phyloP scores from a whole-genome alignment of 441 rosid genomes.

The Bocquillonia castaneifolia region DNA sequence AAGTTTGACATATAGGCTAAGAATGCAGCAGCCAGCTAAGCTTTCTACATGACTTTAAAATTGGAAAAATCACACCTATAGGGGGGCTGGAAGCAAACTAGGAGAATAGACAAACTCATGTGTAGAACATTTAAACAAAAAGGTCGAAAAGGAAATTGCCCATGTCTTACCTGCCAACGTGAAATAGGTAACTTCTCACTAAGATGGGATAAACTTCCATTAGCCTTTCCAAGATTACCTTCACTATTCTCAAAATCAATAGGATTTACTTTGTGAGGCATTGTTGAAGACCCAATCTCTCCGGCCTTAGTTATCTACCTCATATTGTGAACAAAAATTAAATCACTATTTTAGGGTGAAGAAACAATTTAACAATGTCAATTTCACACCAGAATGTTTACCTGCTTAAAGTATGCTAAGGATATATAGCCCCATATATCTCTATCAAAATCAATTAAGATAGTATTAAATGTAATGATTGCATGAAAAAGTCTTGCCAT shows the following conservation, averaged over 20 bases:
- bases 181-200: conserved; percentile 81
- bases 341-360: neutral
- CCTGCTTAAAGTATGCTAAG: conserved; percentile 83
- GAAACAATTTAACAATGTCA: neutral
- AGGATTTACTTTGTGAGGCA: conserved; percentile 99
- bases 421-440: conserved; percentile 93
- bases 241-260: conserved; percentile 93
- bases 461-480: conserved; percentile 64
- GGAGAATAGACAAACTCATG: neutral
- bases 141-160: neutral
- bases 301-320: conserved; percentile 90
- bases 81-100: neutral
- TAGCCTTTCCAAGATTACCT: conserved; percentile 93
- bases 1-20: neutral
- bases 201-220: conserved; percentile 59
- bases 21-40: neutral
- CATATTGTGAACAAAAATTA: conserved; percentile 9
- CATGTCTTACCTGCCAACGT: conserved; percentile 72
- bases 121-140: too few relatives aligned
- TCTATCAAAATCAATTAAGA: conserved; percentile 80
- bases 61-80: neutral
- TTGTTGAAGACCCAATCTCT: conserved; percentile 92
- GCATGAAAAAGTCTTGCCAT: conserved; percentile 81
- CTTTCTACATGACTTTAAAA: neutral
- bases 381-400: conserved; percentile 24